Evolutionary conservation across 129 eudicot genomes (phyloP), one percentile per base, ranked within the genome.

Genomic region (Solidago caesia): DNA sequence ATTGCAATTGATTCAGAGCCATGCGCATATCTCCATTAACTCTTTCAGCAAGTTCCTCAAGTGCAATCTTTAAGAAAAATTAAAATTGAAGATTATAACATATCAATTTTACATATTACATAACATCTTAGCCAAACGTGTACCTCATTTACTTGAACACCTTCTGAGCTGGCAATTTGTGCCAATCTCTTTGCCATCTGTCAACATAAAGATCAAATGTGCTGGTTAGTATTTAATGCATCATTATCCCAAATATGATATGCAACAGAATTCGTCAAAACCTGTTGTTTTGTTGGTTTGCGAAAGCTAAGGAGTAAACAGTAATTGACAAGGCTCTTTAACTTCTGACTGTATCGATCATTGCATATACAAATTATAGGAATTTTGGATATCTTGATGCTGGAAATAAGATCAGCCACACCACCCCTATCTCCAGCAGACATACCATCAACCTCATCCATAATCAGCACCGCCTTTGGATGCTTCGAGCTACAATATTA

Each of bases 261-360:
- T 21, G 44, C 56, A 58, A 67, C 46, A 15, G 6, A 60, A 7
- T 46, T 68, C 14, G 55, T 10, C 9, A 60, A 60, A 16, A 92
- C 98, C 98, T 92, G 99, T 82, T 91, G 97, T 81, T 94, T 94
- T 83, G 99, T 94, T 46, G 99, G 99, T 83, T 91, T 94, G 66
- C 92, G 89, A 81, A 83, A 94, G 85, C 70, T 85, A 53, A 91
- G 89, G 44, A 75, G 87, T 67, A 83, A 67, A 81, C 99, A 94
- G 84, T 91, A 82, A 79, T 88, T 91, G 73, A 88, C 83, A 56
- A 94, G 90, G 78, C 99, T 94, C 82, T 94, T 94, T 66, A 94
- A 83, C 61, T 94, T 94, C 84, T 94, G 99, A 79, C 97, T 88
- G 80, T 91, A 94, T 52, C 96, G 90, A 66, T 94, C 99, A 67